A percentile compares a stretch with the other conserved stretches of the same genome.
Evolutionary conservation across 2,329 filamentous ascomycete genomes (phyloP).

Genomic region (Sphaceloma murrayae): DNA sequence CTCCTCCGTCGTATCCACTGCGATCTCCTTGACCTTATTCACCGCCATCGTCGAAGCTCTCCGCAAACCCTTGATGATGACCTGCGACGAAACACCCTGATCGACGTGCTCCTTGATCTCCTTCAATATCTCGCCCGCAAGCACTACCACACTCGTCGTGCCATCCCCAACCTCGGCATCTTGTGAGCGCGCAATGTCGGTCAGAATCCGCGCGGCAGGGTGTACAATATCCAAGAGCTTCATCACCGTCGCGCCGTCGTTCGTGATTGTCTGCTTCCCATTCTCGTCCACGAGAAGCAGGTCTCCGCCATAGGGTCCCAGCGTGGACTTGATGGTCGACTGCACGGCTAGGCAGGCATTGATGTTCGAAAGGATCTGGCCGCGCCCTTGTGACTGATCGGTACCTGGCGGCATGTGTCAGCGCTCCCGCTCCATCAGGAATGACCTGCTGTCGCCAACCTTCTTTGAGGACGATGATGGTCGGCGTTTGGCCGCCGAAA

Average conservation of each 20-base stretch:
- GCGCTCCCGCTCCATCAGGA: background rate
- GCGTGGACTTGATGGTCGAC: constrained; percentile 86
- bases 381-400: constrained; percentile 93
- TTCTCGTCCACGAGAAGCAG: constrained; percentile 92
- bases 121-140: constrained; percentile 96
- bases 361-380: constrained; percentile 95
- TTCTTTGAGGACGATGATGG: constrained; percentile 96
- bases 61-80: constrained; percentile 91
- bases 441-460: constrained; percentile 48
- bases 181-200: constrained; percentile 96
- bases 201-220: constrained; percentile 91
- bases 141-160: constrained; percentile 91
- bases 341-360: constrained; percentile 96
- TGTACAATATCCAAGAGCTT: constrained; percentile 99
- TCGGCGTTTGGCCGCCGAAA: constrained; percentile 94
- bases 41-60: constrained; percentile 82
- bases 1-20: constrained; percentile 55
- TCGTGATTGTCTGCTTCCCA: constrained; percentile 94
- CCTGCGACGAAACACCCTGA: constrained; percentile 92
- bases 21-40: constrained; percentile 98
- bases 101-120: constrained; percentile 95
- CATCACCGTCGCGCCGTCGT: constrained; percentile 98
- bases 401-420: constrained; percentile 54
- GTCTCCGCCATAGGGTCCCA: constrained; percentile 95
- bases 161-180: constrained; percentile 98